Conservation (phyloP, 1,139 yeast species). For the Yarrowia galli region DNA sequence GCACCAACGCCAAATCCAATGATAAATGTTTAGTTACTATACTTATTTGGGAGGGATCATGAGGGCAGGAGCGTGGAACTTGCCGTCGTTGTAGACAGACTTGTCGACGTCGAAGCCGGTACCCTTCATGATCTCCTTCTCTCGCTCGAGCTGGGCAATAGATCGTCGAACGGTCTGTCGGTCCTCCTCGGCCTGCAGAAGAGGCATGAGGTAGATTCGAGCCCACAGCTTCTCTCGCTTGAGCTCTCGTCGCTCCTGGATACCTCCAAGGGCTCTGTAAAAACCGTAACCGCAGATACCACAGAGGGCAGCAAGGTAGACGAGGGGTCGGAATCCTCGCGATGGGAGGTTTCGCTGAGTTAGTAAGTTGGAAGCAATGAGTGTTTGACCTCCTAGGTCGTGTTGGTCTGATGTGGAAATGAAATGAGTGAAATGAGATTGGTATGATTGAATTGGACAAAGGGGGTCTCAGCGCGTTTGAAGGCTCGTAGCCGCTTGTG, state of each 20-base stretch:
- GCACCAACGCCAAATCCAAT: background rate
- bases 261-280: constrained; percentile 70
- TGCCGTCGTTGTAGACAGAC: constrained; percentile 57
- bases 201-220: constrained; percentile 74
- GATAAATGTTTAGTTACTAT: constrained; percentile 32
- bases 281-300: constrained; percentile 76
- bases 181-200: constrained; percentile 82
- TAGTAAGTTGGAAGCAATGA: constrained; percentile 2
- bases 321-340: constrained; percentile 80
- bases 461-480: background rate
- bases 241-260: constrained; percentile 76
- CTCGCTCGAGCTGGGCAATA: constrained; percentile 71
- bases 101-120: constrained; percentile 65
- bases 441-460: background rate
- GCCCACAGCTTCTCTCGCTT: constrained; percentile 81
- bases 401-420: background rate
- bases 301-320: constrained; percentile 70
- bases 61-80: constrained; percentile 51
- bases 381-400: background rate
- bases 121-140: constrained; percentile 66
- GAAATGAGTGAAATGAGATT: background rate
- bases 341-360: constrained; percentile 74
- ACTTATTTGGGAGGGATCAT: constrained; percentile 39
- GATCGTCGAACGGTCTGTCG: constrained; percentile 79
- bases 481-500: background rate